Base-by-base conservation (phyloP, 768 basidiomycete genomes). In the Candolleomyces efflorescens region DNA sequence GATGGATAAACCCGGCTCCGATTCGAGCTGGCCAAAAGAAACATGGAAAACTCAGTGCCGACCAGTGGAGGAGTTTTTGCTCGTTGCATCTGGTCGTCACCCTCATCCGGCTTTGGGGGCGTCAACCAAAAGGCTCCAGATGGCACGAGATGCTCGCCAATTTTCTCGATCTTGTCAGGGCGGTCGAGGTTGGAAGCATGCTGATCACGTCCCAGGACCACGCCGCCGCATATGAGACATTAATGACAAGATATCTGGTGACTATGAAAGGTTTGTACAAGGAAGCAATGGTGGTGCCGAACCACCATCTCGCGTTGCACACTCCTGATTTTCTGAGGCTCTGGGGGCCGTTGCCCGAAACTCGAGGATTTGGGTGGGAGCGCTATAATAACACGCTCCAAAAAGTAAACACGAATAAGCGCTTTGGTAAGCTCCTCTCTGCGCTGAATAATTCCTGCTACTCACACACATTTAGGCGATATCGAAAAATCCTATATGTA, bases 281-380 rank as follows among this genome's bases (percentile, higher is more conserved):
- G 1, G 41, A 58, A 2, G 62, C 65, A 12, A n/a, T 12, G 0
- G 55, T 65, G 39, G 22, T 50, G 7, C 70, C 67, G 1, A 73
- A 73, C 44, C 69, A 75, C 52, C 73, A 77, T 50, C 51, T 64
- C 26, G 61, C 69, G 1, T 53, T 75, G 6, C 75, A 77, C 43
- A 51, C 73, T 1, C 27, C 60, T 2, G 58, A 65, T 1, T 71
- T 68, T 49, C 49, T 74, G 1, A 12, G 12, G 0, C 24, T 55
- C 6, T 75, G 68, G 55, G 73, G 76, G 0, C 75, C 73, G 3
- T 64, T 64, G 7, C 75, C 50, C 6, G 13, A 52, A 9, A 27
- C 17, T 4, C 23, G 50, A 12, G 50, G 50, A n/a, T 52, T 52
- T 13, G 50, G 50, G 5, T 52, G 23, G 24, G 50, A 52, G 32